Evolutionary conservation across 345 rosid genomes (phyloP), one percentile per base, ranked within the genome.

Genomic region (Hevea brasiliensis): DNA sequence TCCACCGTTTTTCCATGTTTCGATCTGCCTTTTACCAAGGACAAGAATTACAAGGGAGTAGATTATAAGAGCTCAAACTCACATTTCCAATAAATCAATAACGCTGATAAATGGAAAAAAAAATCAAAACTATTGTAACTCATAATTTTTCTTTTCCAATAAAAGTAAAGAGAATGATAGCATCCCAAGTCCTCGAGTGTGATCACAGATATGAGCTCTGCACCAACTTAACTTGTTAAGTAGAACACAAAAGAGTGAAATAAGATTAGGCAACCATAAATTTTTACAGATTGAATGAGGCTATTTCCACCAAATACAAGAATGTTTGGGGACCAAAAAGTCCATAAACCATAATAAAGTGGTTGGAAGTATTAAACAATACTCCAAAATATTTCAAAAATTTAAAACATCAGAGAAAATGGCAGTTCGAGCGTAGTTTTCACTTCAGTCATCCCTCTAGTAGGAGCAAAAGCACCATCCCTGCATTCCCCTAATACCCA

Each of bases 11-110:
- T 91, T 74, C 96, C 98, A 76, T 87, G 96, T 96, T 91, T 96
- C 92, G 99, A 89, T 93, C 99, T 96, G 98, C 99, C 99, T 93
- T 90, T 92, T 87, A 87, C 85, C 89, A 89, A 88, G 83, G 88
- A 84, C 59, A 79, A 78, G 20, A 88, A 85, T 87, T 83, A 84
- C 85, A 85, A 73, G 66, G 84, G 75, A 54, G 51, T 70, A 72
- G 51, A 79, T 55, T 18, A 59, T 84, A 81, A 83, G 76, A 84
- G 17, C 32, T 21, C 67, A 61, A 71, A 47, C 67, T 71, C 57
- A 47, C 24, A 21, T 59, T 59, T 29, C 8, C 57, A 27, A 18
- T 48, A 50, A 29, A 41, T 67, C 45, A 24, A 11, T 35, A 69
- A 54, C 9, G 13, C 15, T 23, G 41, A 55, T 21, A 12, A 40